Percentiles rank a stretch among this genome's conserved stretches.
Evolutionary conservation across 176 grass and related monocot species (phyloP).

Genomic region (Microstegium vimineum): DNA sequence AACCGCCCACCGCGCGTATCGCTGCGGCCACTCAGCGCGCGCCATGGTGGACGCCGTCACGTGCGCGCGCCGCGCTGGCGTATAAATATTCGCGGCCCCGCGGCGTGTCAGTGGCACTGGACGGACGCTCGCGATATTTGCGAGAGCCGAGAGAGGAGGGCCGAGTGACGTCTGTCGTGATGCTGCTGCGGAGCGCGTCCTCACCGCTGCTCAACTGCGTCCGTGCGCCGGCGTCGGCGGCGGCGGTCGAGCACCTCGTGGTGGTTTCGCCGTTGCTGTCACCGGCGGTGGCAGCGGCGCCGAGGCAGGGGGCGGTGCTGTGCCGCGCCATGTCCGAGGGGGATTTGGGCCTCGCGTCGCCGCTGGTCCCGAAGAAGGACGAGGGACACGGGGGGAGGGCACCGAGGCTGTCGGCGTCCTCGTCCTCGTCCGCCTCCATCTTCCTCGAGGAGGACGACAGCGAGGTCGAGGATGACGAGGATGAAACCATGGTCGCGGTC

Average conservation of each 20-base stretch:
- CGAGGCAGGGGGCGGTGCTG: not conserved
- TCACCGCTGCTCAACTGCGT: slow-evolving; percentile 41
- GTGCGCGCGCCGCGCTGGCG: not conserved
- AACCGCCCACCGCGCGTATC: not conserved
- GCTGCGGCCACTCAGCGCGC: not conserved
- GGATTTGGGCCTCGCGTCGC: slow-evolving; percentile 23
- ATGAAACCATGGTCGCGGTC: not conserved
- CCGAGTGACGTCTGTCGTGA: not conserved
- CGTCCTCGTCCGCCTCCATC: not conserved
- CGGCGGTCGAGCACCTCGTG: not conserved
- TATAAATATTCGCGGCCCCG: slow-evolving; percentile 11
- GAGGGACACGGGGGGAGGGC: not conserved
- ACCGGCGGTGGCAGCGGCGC: not conserved
- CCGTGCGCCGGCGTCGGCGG: not conserved
- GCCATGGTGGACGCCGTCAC: not conserved
- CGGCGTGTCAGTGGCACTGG: not conserved
- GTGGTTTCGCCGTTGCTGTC: not conserved
- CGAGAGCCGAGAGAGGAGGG: not conserved
- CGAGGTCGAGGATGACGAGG: not conserved
- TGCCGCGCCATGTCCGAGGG: slow-evolving; percentile 45
- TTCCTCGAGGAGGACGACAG: slow-evolving; percentile 30
- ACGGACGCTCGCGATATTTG: not conserved
- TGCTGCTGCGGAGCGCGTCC: slow-evolving; percentile 54
- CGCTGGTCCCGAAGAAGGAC: not conserved
- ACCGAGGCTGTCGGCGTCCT: not conserved